Percentiles rank a stretch among this genome's conserved stretches.
phyloP scores from a whole-genome alignment of 2,329 filamentous ascomycete genomes.

The Hymenoscyphus linearis region DNA sequence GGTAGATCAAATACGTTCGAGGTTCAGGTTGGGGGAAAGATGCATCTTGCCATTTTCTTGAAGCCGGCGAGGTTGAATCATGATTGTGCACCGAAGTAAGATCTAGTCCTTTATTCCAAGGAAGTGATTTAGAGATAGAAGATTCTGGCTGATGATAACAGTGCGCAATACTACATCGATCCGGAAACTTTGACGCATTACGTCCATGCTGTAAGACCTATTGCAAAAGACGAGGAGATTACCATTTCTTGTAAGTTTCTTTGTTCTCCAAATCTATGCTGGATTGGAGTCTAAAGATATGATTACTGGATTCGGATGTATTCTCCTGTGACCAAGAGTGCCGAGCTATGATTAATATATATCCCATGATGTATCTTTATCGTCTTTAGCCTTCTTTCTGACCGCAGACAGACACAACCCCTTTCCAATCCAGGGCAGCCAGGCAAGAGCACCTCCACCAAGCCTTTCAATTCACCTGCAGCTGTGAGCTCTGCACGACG shows the following conservation, averaged over 20 bases:
- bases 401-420: slow-evolving; percentile 29
- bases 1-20: slow-evolving; percentile 11
- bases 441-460: slow-evolving; percentile 31
- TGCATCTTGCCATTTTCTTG: slow-evolving; percentile 29
- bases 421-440: slow-evolving; percentile 29
- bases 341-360: background rate
- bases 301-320: background rate
- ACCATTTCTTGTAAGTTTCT: slow-evolving; percentile 33
- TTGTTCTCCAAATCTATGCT: background rate
- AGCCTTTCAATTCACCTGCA: slow-evolving; percentile 38
- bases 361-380: background rate
- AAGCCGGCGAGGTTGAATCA: slow-evolving; percentile 38
- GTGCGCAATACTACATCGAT: slow-evolving; percentile 32
- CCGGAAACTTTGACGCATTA: slow-evolving; percentile 33
- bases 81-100: slow-evolving; percentile 39
- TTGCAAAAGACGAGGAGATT: slow-evolving; percentile 35
- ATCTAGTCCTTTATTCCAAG: background rate
- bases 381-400: background rate
- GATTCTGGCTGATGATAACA: background rate
- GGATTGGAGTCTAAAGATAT: background rate
- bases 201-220: slow-evolving; percentile 34
- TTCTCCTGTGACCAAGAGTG: background rate
- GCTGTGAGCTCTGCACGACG: slow-evolving; percentile 34
- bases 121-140: background rate
- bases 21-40: slow-evolving; percentile 8